A percentile compares a stretch with the other conserved stretches of the same genome.
These are phyloP conservation scores for Ustilago curta DNA, from an alignment of 1,284 basidiomycete genomes.

Conservation along the genomic window DNA sequence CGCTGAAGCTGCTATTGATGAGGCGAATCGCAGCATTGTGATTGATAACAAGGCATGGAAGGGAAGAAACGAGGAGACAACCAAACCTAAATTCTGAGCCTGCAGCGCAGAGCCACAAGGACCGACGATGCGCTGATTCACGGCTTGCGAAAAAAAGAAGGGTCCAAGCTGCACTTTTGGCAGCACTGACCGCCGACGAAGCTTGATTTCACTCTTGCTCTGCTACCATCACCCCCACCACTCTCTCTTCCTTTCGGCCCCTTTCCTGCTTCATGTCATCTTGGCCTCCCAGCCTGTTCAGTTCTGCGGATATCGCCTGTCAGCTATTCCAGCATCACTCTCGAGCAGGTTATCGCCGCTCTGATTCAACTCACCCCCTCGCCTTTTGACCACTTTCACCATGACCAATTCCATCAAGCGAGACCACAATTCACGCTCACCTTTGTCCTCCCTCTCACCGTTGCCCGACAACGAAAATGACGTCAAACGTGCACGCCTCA, in stretches of 20 bases:
- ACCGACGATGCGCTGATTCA: background rate
- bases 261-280: background rate
- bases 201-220: background rate
- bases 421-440: constrained; percentile 9
- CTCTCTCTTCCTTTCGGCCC: too few species aligned
- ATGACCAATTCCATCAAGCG: constrained; percentile 10
- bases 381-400: background rate
- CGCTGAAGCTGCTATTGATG: constrained; percentile 16
- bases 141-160: background rate
- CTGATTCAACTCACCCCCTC: too few species aligned
- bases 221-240: too few species aligned
- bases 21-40: constrained; percentile 21
- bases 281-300: background rate
- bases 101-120: too few species aligned
- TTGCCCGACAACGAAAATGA: background rate
- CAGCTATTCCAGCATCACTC: too few species aligned
- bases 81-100: background rate
- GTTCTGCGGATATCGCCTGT: too few species aligned
- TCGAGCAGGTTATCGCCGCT: too few species aligned
- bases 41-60: background rate
- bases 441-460: background rate
- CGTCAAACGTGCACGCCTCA: constrained; percentile 11
- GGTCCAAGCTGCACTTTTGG: background rate
- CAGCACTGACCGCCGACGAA: constrained; percentile 7
- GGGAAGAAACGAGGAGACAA: background rate